Percentiles rank a stretch among this genome's conserved stretches.
Evolutionary conservation across 2,329 filamentous ascomycete species (phyloP).

Genomic region (Fonsecaea pugnacius): DNA sequence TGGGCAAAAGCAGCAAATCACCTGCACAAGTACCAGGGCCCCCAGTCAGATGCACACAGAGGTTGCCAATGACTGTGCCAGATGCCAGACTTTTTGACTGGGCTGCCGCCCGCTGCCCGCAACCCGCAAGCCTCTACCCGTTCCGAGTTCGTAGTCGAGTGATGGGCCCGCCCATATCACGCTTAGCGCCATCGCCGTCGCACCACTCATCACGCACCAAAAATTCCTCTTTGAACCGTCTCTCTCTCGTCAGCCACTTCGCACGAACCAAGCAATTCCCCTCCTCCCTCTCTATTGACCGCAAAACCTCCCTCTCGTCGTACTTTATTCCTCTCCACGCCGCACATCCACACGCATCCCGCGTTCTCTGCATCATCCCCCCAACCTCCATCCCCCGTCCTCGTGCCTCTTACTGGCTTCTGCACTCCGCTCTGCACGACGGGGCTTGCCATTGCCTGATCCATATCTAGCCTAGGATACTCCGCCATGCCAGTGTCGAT

Average conservation of each 20-base stretch:
- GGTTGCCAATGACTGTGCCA: neutral
- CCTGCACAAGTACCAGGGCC: neutral
- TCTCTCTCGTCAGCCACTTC: slow-evolving; percentile 7
- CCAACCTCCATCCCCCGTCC: slow-evolving; percentile 16
- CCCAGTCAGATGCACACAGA: neutral
- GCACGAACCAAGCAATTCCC: slow-evolving; percentile 4
- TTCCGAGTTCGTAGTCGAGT: slow-evolving; percentile 5
- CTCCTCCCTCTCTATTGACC: slow-evolving; percentile 15
- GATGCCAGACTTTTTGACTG: neutral
- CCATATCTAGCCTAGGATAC: slow-evolving; percentile 24
- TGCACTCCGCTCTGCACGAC: slow-evolving; percentile 26
- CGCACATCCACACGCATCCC: slow-evolving; percentile 27
- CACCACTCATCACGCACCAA: neutral
- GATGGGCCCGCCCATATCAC: slow-evolving; percentile 3
- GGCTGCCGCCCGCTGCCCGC: slow-evolving; percentile 1
- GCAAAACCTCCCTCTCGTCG: slow-evolving; percentile 7
- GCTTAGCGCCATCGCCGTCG: slow-evolving; percentile 1
- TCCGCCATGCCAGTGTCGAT: slow-evolving; percentile 22
- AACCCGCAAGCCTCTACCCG: slow-evolving; percentile 7
- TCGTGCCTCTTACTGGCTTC: slow-evolving; percentile 22
- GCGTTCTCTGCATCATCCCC: slow-evolving; percentile 23
- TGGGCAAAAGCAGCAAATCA: neutral
- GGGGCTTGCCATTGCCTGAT: slow-evolving; percentile 22
- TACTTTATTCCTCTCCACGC: slow-evolving; percentile 13
- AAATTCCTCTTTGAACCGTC: slow-evolving; percentile 1